Evolutionary conservation across 2,329 filamentous ascomycete species (phyloP).

Genomic region (Verticillium nonalfalfae): DNA sequence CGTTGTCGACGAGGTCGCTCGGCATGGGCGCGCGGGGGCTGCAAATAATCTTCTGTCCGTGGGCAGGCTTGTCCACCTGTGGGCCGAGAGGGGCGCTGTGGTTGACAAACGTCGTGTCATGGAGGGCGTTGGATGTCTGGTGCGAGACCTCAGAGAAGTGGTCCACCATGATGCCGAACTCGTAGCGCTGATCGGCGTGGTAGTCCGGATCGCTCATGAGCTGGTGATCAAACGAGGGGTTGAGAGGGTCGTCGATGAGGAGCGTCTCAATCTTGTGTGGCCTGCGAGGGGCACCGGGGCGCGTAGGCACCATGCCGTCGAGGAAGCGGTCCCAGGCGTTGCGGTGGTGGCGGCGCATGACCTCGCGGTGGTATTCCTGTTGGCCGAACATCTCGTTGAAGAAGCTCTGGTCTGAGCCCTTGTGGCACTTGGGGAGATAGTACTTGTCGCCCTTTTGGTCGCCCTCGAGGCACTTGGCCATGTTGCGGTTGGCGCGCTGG

Average conservation of each 20-base stretch:
- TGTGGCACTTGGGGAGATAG: slow-evolving; percentile 10
- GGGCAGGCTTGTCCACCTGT: slow-evolving; percentile 9
- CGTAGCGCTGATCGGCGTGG: slow-evolving; percentile 13
- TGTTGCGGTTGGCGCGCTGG: slow-evolving; percentile 14
- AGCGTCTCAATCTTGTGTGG: slow-evolving; percentile 9
- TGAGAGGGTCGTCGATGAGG: slow-evolving; percentile 13
- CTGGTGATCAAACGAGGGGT: slow-evolving; percentile 18
- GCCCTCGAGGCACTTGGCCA: slow-evolving; percentile 13
- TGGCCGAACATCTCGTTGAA: slow-evolving; percentile 21
- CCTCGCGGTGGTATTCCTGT: slow-evolving; percentile 21
- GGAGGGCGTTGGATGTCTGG: slow-evolving; percentile 16
- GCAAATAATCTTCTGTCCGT: slow-evolving; percentile 13
- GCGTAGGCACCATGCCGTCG: slow-evolving; percentile 13
- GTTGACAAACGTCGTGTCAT: slow-evolving; percentile 16
- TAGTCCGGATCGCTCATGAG: slow-evolving; percentile 10
- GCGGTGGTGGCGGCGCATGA: slow-evolving; percentile 19
- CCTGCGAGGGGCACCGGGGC: slow-evolving; percentile 14
- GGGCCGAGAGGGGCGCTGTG: slow-evolving; percentile 11
- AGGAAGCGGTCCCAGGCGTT: slow-evolving; percentile 11
- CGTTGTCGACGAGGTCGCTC: slow-evolving; percentile 6
- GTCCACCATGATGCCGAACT: slow-evolving; percentile 20
- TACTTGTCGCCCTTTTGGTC: slow-evolving; percentile 3
- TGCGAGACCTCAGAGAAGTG: slow-evolving; percentile 19
- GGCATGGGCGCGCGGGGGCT: slow-evolving; percentile 10
- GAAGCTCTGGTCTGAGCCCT: slow-evolving; percentile 20